Evolutionary conservation across 352 stramenopile genomes (phyloP).

Genomic region (Pythium sp.): DNA sequence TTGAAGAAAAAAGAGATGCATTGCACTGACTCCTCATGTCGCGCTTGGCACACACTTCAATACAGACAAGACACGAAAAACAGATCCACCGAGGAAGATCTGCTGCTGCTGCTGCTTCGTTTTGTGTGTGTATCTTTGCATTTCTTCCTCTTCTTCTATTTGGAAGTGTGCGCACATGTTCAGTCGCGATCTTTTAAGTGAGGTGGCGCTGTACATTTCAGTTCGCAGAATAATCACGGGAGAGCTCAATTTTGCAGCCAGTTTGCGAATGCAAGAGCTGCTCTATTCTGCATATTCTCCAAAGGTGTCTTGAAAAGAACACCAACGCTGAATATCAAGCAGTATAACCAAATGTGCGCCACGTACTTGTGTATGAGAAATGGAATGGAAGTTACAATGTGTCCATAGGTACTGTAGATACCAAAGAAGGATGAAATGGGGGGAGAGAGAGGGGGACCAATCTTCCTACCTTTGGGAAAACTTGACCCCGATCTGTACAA

Average conservation of each 20-base stretch:
- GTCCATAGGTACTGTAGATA: not conserved
- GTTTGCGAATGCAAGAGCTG: not conserved
- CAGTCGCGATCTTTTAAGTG: not conserved
- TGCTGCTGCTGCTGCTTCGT: not conserved
- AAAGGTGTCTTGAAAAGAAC: not conserved
- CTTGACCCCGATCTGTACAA: constrained; percentile 6
- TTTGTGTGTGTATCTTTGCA: not conserved
- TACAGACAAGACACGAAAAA: constrained; percentile 1
- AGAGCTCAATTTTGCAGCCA: not conserved
- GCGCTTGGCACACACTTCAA: constrained; percentile 6
- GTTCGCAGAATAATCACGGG: not conserved
- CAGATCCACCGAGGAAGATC: not conserved
- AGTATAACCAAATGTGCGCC: not conserved
- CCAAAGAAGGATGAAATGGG: not conserved
- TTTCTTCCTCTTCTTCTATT: not conserved
- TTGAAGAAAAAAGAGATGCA: constrained; percentile 12
- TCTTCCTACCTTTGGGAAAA: constrained; percentile 12
- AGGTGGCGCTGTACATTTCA: constrained; percentile 3
- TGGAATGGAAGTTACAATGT: not conserved
- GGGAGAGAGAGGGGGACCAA: constrained; percentile 3
- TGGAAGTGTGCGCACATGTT: not conserved
- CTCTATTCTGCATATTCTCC: not conserved
- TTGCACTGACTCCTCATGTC: constrained; percentile 13
- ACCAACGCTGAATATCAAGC: not conserved
- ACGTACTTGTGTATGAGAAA: not conserved